Conservation (phyloP, 2,329 filamentous ascomycete species). For the Penicillium fuscoglaucum region DNA sequence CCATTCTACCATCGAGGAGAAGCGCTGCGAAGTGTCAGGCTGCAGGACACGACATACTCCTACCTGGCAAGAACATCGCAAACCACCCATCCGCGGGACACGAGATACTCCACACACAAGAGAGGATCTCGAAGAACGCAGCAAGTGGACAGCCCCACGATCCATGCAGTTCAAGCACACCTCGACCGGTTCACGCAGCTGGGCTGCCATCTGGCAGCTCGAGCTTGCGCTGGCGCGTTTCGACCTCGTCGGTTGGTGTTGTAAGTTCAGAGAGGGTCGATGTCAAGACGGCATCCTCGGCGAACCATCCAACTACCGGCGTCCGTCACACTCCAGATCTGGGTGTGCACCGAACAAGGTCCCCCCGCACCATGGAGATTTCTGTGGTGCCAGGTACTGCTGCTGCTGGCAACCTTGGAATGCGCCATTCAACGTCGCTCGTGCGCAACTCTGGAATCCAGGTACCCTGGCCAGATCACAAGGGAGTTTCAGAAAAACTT, state of each 20-base stretch:
- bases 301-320: background rate
- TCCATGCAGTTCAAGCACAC: background rate
- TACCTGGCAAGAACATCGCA: background rate
- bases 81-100: background rate
- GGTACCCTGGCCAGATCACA: background rate
- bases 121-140: background rate
- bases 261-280: background rate
- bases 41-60: background rate
- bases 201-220: conserved; percentile 1
- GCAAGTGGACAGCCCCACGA: background rate
- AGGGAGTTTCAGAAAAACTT: background rate
- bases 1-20: background rate
- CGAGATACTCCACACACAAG: background rate
- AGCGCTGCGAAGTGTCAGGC: background rate
- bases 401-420: background rate
- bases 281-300: background rate
- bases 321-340: background rate
- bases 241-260: background rate
- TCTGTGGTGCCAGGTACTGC: background rate
- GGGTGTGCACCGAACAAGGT: background rate
- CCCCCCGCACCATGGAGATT: background rate
- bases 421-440: background rate
- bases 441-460: background rate
- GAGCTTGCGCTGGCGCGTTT: conserved; percentile 9
- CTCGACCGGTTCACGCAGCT: background rate